These are phyloP conservation scores for Funneliformis geosporum DNA, from an alignment of 192 early-diverging fungal genomes.

Conservation along the genomic window DNA sequence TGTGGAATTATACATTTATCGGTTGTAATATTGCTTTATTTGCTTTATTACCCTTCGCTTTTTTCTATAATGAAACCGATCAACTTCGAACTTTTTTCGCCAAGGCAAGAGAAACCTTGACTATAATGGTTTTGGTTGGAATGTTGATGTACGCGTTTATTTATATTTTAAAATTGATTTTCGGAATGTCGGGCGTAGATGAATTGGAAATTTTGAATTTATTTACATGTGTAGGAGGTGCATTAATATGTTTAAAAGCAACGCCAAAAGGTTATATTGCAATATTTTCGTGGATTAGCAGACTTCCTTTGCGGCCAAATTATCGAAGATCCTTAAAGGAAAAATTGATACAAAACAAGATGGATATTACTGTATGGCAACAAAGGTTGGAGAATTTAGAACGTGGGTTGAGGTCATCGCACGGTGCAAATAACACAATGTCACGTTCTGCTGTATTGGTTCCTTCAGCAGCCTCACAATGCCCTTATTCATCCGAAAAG, in stretches of 20 bases:
- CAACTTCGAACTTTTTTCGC: constrained; percentile 22
- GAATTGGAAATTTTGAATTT: constrained; percentile 28
- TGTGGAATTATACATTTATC: constrained; percentile 33
- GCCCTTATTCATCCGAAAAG: constrained; percentile 21
- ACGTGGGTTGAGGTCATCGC: background rate
- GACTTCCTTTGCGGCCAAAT: constrained; percentile 22
- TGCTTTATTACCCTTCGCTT: constrained; percentile 29
- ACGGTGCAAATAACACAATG: background rate
- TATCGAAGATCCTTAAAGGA: constrained; percentile 24
- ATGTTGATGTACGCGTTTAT: constrained; percentile 27
- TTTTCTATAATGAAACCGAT: constrained; percentile 33
- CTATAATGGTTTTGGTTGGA: constrained; percentile 25
- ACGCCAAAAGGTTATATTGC: constrained; percentile 21
- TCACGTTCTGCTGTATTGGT: background rate
- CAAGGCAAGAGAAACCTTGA: constrained; percentile 26
- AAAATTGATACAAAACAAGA: constrained; percentile 3
- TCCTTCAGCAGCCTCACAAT: background rate
- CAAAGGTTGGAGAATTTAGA: constrained; percentile 21
- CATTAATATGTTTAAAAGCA: constrained; percentile 22
- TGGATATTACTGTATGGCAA: constrained; percentile 8
- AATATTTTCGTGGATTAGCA: constrained; percentile 26
- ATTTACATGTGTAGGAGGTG: constrained; percentile 25
- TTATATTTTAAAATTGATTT: constrained; percentile 23
- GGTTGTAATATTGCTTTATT: constrained; percentile 33
- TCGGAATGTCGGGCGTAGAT: constrained; percentile 4